Evolutionary conservation across 805 yeast species (phyloP), one percentile per base, ranked within the genome.

Genomic region (Hanseniaspora valbyensis): DNA sequence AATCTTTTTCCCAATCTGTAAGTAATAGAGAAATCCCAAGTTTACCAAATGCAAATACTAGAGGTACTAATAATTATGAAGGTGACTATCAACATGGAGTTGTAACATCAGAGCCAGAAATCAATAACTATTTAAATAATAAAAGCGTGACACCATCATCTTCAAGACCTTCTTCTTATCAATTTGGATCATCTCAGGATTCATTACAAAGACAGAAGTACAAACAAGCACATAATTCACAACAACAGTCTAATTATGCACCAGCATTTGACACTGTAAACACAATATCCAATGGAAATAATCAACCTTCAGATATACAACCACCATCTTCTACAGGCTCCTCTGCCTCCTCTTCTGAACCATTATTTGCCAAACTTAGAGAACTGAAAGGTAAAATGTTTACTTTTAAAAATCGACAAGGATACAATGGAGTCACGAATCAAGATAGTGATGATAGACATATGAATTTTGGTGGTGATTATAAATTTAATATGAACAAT

Each of bases 301-400:
- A 36, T n/a, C 7, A 10, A 19, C 13, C 12, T 16, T 24, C 6
- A 30, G 6, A 37, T 37, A n/a, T 5, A 7, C 16, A 5, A 12
- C 28, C 16, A 14, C 14, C 42, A 39, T 39, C 42, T 10, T 4
- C 42, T 26, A 16, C 21, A n/a, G 32, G 28, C 4, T 21, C 28
- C 4, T 34, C 40, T 21, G 4, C 24, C 5, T 39, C 38, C 14
- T 39, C 49, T 14, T 50, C 53, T 3, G 64, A 58, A 45, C 63
- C 62, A 13, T 60, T 63, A 51, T 64, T 65, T 56, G 69, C 68
- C 3, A 65, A 65, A 42, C 49, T 65, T 32, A 61, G 55, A 44
- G 65, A 63, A 44, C 50, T 65, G 24, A 64, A 62, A 36, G 68
- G 63, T 37, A 60, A 59, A 49, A 62, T 65, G 37, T 63, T 63